Evolutionary conservation across 768 basidiomycete genomes (phyloP).

Genomic region (Lanmaoa rubissima): DNA sequence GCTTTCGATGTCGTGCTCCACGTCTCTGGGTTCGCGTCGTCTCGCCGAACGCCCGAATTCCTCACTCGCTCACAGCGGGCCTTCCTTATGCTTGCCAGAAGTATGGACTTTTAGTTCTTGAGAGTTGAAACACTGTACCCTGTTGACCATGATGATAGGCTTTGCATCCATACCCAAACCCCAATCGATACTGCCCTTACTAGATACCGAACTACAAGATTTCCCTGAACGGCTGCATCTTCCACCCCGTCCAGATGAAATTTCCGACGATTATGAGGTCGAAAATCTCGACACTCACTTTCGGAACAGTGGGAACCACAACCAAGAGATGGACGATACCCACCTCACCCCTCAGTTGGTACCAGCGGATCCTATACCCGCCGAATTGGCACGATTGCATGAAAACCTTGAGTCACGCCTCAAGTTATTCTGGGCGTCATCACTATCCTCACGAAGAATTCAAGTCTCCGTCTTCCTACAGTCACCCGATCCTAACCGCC

Average conservation of each 20-base stretch:
- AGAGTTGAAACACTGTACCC: neutral
- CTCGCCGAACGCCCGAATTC: slow-evolving; percentile 53
- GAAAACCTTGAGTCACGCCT: slow-evolving; percentile 75
- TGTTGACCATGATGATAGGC: slow-evolving; percentile 40
- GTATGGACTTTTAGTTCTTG: slow-evolving; percentile 35
- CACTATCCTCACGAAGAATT: slow-evolving; percentile 60
- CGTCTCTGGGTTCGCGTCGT: slow-evolving; percentile 75
- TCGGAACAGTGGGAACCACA: slow-evolving; percentile 24
- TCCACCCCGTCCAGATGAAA: slow-evolving; percentile 58
- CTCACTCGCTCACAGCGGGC: slow-evolving; percentile 73
- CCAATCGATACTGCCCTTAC: slow-evolving; percentile 21
- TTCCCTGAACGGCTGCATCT: slow-evolving; percentile 36
- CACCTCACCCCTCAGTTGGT: slow-evolving; percentile 15
- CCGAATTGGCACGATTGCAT: slow-evolving; percentile 55
- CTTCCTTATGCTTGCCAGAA: slow-evolving; percentile 75
- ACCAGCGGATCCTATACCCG: slow-evolving; percentile 23
- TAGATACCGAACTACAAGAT: slow-evolving; percentile 30
- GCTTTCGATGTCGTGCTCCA: slow-evolving; percentile 72
- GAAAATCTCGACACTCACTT: slow-evolving; percentile 56
- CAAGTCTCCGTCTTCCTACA: slow-evolving; percentile 58
- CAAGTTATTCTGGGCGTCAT: slow-evolving; percentile 78
- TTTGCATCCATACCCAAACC: slow-evolving; percentile 74
- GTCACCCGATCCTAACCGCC: slow-evolving; percentile 17
- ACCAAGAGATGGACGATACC: slow-evolving; percentile 22
- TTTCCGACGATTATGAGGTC: slow-evolving; percentile 56